A percentile compares a stretch with the other conserved stretches of the same genome.
These are phyloP conservation scores for Russula compacta DNA, from an alignment of 768 basidiomycete genomes.

Conservation along the genomic window DNA sequence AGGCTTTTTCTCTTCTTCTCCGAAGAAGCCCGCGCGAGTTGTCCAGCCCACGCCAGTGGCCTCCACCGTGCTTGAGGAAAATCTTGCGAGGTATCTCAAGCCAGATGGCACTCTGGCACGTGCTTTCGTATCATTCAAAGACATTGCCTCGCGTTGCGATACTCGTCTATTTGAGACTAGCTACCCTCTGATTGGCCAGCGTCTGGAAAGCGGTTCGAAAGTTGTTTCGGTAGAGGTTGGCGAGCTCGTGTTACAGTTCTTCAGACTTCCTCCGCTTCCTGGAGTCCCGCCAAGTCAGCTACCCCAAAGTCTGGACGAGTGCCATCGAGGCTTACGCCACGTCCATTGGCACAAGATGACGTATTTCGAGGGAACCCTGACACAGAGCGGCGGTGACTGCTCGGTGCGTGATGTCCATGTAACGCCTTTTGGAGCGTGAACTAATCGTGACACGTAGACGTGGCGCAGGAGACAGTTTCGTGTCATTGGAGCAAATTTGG, in stretches of 20 bases:
- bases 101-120: slow-evolving; percentile 83
- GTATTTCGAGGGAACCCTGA: slow-evolving; percentile 87
- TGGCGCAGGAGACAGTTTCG: slow-evolving; percentile 79
- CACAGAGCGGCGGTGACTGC: slow-evolving; percentile 92
- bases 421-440: background rate
- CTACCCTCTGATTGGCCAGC: slow-evolving; percentile 74
- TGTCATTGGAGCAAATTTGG: slow-evolving; percentile 74
- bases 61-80: slow-evolving; percentile 47
- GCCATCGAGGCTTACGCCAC: slow-evolving; percentile 77
- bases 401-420: slow-evolving; percentile 42
- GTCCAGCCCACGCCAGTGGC: slow-evolving; percentile 28
- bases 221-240: slow-evolving; percentile 67
- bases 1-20: slow-evolving; percentile 66
- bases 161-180: slow-evolving; percentile 76
- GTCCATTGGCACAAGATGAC: slow-evolving; percentile 92
- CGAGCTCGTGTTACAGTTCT: slow-evolving; percentile 83
- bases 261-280: slow-evolving; percentile 83
- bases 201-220: slow-evolving; percentile 46
- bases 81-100: slow-evolving; percentile 74
- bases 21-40: slow-evolving; percentile 57
- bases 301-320: slow-evolving; percentile 90
- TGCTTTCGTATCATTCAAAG: slow-evolving; percentile 83
- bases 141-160: slow-evolving; percentile 75
- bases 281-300: slow-evolving; percentile 68
- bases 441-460: slow-evolving; percentile 36